Evolutionary conservation across 148 eudicot species (phyloP).

Genomic region (Amaranthus palmeri): DNA sequence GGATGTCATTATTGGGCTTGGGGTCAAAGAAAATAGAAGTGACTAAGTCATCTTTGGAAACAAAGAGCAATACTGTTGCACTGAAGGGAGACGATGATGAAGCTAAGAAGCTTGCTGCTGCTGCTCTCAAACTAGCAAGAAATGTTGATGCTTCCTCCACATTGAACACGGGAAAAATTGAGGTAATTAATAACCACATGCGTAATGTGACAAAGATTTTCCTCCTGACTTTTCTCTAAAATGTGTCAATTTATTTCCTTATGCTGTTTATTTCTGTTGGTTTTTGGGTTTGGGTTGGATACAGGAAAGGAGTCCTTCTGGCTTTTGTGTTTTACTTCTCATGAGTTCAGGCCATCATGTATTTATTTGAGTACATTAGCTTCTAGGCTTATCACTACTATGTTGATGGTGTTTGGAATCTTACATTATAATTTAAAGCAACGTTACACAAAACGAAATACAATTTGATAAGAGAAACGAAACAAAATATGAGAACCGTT

Average conservation of each 20-base stretch:
- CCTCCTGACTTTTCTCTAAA: neutral
- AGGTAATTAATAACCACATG: conserved; percentile 36
- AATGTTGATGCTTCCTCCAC: conserved; percentile 60
- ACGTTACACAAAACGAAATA: too few species aligned
- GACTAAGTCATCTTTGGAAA: conserved; percentile 16
- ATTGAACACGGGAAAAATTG: conserved; percentile 62
- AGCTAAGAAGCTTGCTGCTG: conserved; percentile 76
- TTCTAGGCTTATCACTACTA: too few species aligned
- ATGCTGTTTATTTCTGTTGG: neutral
- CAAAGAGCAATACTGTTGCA: conserved; percentile 22
- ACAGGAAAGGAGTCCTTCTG: neutral
- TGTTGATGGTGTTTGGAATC: too few species aligned
- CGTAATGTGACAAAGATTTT: neutral
- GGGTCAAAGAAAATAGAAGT: conserved; percentile 43
- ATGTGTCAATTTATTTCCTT: conserved; percentile 2
- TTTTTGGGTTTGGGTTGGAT: neutral
- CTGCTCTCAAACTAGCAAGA: conserved; percentile 78
- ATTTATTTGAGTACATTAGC: too few species aligned
- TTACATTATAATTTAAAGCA: too few species aligned
- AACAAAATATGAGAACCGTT: too few species aligned
- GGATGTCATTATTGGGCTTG: conserved; percentile 76
- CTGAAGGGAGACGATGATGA: conserved; percentile 63
- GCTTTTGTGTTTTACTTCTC: neutral
- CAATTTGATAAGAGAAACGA: too few species aligned
- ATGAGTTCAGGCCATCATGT: neutral